phyloP scores from a whole-genome alignment of 2,329 filamentous ascomycete genomes.

The Scedosporium boydii region DNA sequence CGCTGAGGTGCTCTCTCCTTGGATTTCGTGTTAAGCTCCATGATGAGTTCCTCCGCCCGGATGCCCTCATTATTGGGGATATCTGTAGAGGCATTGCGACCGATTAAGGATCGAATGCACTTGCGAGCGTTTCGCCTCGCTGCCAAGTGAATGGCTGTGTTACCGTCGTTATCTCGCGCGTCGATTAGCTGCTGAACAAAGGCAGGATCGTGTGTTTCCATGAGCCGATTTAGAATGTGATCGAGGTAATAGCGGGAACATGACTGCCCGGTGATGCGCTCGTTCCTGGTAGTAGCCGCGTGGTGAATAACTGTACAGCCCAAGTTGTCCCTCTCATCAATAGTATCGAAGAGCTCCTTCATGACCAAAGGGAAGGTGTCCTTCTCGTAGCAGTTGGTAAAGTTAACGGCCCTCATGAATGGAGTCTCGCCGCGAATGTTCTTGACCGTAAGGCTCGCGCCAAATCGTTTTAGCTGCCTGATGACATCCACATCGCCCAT shows the following conservation, averaged over 20 bases:
- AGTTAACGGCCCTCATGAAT: constrained; percentile 87
- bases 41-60: constrained; percentile 76
- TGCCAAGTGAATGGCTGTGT: constrained; percentile 69
- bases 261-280: constrained; percentile 71
- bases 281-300: constrained; percentile 78
- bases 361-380: constrained; percentile 80
- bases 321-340: constrained; percentile 68
- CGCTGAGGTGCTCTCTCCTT: constrained; percentile 59
- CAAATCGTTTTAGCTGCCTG: constrained; percentile 73
- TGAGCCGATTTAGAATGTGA: constrained; percentile 77
- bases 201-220: constrained; percentile 64
- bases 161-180: constrained; percentile 73
- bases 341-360: constrained; percentile 72
- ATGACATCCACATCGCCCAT: constrained; percentile 96
- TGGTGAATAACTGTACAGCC: constrained; percentile 91
- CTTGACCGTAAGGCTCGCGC: constrained; percentile 62
- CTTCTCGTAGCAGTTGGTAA: constrained; percentile 95
- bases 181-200: constrained; percentile 74
- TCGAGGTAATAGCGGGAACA: constrained; percentile 92
- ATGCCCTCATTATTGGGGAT: constrained; percentile 75
- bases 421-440: constrained; percentile 77
- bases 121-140: constrained; percentile 83
- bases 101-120: constrained; percentile 70
- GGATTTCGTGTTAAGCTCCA: constrained; percentile 59
- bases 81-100: constrained; percentile 72